A percentile compares a stretch with the other conserved stretches of the same genome.
phyloP scores from a whole-genome alignment of 176 grass and related monocot species.

The Bromus sterilis region DNA sequence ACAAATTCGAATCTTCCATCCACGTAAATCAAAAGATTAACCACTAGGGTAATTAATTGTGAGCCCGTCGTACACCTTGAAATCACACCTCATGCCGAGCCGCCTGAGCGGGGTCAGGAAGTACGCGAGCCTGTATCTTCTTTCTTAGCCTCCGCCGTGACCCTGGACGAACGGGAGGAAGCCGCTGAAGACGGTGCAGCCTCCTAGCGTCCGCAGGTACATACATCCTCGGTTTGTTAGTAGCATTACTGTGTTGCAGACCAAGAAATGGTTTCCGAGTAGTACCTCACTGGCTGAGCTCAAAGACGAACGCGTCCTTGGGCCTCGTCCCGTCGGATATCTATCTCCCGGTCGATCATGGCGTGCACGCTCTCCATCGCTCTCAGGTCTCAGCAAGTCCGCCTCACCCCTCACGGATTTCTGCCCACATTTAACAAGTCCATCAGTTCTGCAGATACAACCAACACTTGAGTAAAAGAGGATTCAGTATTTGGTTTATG shows the following conservation, averaged over 20 bases:
- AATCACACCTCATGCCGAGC: constrained; percentile 16
- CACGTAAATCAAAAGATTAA: too few species aligned
- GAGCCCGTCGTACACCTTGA: constrained; percentile 22
- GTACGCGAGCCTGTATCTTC: too few species aligned
- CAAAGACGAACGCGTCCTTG: constrained; percentile 53
- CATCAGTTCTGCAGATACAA: too few species aligned
- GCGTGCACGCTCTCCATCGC: constrained; percentile 47
- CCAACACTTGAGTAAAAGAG: too few species aligned
- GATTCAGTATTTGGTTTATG: too few species aligned
- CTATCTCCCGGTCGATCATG: constrained; percentile 66
- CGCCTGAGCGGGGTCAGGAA: constrained; percentile 27
- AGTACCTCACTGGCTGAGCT: constrained; percentile 85
- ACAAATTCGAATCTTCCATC: too few species aligned
- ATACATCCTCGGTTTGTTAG: too few species aligned
- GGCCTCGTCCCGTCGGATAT: constrained; percentile 34
- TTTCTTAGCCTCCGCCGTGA: constrained; percentile 58
- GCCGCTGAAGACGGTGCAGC: constrained; percentile 69
- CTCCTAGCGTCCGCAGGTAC: constrained; percentile 55
- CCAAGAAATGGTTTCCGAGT: too few species aligned
- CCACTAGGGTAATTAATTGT: too few species aligned
- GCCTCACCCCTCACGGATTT: constrained; percentile 54
- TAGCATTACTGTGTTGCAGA: too few species aligned
- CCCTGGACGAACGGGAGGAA: constrained; percentile 55
- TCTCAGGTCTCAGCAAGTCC: constrained; percentile 48
- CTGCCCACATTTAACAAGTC: too few species aligned